These are phyloP conservation scores for Gamarada debralockiae DNA, from an alignment of 495 filamentous ascomycete genomes.

Conservation along the genomic window DNA sequence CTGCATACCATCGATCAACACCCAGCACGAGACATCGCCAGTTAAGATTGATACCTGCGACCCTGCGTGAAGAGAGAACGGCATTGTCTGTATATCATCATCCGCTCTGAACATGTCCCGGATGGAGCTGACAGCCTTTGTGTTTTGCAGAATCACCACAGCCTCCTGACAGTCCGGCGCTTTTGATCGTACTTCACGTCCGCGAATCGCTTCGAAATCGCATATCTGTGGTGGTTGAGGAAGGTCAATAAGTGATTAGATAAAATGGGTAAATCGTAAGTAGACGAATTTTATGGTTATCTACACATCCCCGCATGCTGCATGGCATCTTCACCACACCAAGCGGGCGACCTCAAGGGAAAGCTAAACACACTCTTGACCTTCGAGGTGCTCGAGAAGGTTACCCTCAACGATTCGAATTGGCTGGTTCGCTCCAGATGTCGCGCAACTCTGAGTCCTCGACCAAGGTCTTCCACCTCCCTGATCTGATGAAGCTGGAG, in stretches of 20 bases:
- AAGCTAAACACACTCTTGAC: background rate
- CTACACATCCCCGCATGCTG: background rate
- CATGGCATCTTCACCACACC: background rate
- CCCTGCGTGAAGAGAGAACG: too few relatives aligned
- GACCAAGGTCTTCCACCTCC: background rate
- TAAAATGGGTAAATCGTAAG: slow-evolving; percentile 26
- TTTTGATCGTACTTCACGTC: background rate
- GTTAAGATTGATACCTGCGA: too few relatives aligned
- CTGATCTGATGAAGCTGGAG: background rate
- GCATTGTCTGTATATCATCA: too few relatives aligned
- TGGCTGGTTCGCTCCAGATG: too few relatives aligned
- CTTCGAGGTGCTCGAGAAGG: background rate
- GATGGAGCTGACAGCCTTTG: background rate
- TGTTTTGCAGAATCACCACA: background rate
- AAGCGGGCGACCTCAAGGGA: background rate
- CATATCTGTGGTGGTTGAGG: background rate
- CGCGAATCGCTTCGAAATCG: background rate
- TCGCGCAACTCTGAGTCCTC: too few relatives aligned
- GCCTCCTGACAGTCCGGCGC: background rate
- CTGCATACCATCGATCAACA: too few relatives aligned
- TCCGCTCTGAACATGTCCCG: too few relatives aligned
- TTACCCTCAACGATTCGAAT: background rate
- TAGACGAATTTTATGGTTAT: slow-evolving; percentile 1
- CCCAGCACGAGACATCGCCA: too few relatives aligned
- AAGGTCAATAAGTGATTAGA: background rate